phyloP scores from a whole-genome alignment of 2,329 filamentous ascomycete genomes.

The Zalaria sp. region DNA sequence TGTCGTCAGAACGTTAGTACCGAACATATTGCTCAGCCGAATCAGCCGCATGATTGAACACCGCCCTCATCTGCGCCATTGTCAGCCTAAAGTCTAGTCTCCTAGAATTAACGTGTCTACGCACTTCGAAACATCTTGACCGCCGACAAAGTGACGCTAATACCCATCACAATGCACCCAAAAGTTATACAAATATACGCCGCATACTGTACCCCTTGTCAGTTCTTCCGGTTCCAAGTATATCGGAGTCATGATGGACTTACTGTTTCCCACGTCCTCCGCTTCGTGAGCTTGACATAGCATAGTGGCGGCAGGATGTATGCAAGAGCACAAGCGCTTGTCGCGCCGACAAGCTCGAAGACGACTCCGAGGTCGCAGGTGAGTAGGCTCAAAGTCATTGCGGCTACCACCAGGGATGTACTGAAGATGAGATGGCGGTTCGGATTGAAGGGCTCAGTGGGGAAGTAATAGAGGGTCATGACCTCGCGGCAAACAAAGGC shows the following conservation, averaged over 20 bases:
- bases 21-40: background rate
- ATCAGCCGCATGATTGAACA: slow-evolving; percentile 4
- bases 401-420: slow-evolving; percentile 62
- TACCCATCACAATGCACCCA: slow-evolving; percentile 65
- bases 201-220: slow-evolving; percentile 47
- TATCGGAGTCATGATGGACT: background rate
- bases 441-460: slow-evolving; percentile 62
- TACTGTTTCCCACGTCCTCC: slow-evolving; percentile 32
- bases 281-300: slow-evolving; percentile 80
- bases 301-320: slow-evolving; percentile 93
- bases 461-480: slow-evolving; percentile 75
- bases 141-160: slow-evolving; percentile 61
- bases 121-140: slow-evolving; percentile 43
- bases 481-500: slow-evolving; percentile 96
- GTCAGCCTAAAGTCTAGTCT: background rate
- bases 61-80: slow-evolving; percentile 4
- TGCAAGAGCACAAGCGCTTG: slow-evolving; percentile 82
- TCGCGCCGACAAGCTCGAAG: slow-evolving; percentile 91
- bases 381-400: slow-evolving; percentile 63
- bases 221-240: background rate
- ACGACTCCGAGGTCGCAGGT: slow-evolving; percentile 91
- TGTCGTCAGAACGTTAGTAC: too few relatives aligned
- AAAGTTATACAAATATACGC: slow-evolving; percentile 61
- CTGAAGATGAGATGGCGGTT: slow-evolving; percentile 79
- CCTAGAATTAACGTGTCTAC: background rate